Base-by-base conservation (phyloP, 1,284 basidiomycete species). In the Rhodotorula sp. region DNA sequence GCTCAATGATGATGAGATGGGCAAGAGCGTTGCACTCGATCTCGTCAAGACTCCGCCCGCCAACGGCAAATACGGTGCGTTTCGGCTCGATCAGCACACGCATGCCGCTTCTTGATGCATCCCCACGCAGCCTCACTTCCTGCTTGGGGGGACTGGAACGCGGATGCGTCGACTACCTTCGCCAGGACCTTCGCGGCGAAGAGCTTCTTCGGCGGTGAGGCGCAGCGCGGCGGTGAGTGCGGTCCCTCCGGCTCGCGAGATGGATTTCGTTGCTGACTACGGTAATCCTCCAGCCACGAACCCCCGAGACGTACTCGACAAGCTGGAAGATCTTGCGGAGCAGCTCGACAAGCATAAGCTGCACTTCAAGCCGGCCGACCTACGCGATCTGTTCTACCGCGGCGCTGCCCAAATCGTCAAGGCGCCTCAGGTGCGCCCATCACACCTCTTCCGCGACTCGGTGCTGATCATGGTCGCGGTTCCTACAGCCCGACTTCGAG, bases 301-400 rank as follows among this genome's bases (percentile, higher is more conserved):
- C 36, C n/a, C 62, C 1, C 30, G 30, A 10, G 87, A 85, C 13
- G 84, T 95, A 61, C 89, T 89, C 79, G 79, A 79, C 20, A 89
- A 91, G 79, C 85, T 98, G 80, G 82, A 85, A 7, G 81, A 85
- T 52, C 88, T 90, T 0, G 83, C 89, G 54, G 81, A 84, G 22
- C 88, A 88, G 59, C 87, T 94, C 62, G 82, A 87, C 46, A 84
- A 84, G 58, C 92, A 91, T 81, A 86, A 84, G 34, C 89, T 88
- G 73, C 83, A 85, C 15, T 81, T 92, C 66, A 89, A 87, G 20
- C 85, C 92, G 2, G 86, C 89, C 56, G 92, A 96, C 65, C 83
- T 98, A 52, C 89, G 91, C 68, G 85, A 92, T 15, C 82, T 98
- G 4, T 83, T 99, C 34, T 93, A 96, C 80, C 87, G 94, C 59